These are phyloP conservation scores for Colletotrichum siamense DNA, from an alignment of 2,329 filamentous ascomycete species.

Conservation along the genomic window DNA sequence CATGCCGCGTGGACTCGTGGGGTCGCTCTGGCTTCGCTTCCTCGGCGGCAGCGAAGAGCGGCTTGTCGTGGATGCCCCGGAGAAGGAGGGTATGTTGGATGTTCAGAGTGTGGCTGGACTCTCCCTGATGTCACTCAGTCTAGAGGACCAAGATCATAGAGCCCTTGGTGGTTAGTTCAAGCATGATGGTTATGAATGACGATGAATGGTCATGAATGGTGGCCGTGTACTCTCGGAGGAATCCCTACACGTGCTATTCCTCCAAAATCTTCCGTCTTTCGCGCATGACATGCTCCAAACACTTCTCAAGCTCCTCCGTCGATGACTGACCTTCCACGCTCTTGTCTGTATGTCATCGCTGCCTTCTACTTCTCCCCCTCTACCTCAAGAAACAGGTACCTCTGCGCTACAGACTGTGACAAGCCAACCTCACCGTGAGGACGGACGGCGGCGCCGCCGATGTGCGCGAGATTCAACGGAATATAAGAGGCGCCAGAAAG, in stretches of 20 bases:
- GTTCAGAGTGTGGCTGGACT: background rate
- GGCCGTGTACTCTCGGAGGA: fast-evolving
- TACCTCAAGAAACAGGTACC: too few species aligned
- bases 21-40: background rate
- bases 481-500: fast-evolving
- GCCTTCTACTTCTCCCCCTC: too few species aligned
- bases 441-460: too few species aligned
- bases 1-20: background rate
- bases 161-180: background rate
- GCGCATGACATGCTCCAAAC: background rate
- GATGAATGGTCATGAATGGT: background rate
- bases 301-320: fast-evolving
- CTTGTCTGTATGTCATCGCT: too few species aligned
- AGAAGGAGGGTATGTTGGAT: background rate
- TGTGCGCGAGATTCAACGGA: too few species aligned
- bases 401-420: too few species aligned
- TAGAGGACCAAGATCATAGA: background rate
- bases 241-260: too few species aligned
- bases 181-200: background rate
- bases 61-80: background rate
- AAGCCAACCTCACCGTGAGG: too few species aligned
- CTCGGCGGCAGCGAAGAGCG: background rate
- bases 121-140: background rate
- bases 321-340: too few species aligned
- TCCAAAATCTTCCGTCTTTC: background rate